Percentiles rank a stretch among this genome's conserved stretches.
Conservation (phyloP, 768 basidiomycete species). For the Boletus vinaceobasis region DNA sequence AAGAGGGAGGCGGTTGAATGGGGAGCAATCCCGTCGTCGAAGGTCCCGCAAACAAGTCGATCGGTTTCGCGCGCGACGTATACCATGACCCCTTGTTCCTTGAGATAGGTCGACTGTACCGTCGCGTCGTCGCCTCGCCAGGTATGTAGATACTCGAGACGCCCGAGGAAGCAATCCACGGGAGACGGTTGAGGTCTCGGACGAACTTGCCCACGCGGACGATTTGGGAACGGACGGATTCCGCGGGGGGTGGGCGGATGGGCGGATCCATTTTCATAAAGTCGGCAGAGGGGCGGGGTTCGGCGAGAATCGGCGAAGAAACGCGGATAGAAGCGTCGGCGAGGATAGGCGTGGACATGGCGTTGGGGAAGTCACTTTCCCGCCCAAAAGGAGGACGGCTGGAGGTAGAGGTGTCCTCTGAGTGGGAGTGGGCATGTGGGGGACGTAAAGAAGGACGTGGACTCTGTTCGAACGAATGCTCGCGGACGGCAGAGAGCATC, state of each 20-base stretch:
- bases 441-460: conserved; percentile 10
- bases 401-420: conserved; percentile 21
- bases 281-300: conserved; percentile 42
- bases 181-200: conserved; percentile 38
- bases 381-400: conserved; percentile 24
- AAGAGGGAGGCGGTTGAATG: conserved; percentile 7
- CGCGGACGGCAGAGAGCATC: conserved; percentile 24
- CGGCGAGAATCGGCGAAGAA: conserved; percentile 38
- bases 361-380: conserved; percentile 22
- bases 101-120: conserved; percentile 27
- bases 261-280: conserved; percentile 49
- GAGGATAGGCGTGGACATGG: conserved; percentile 31
- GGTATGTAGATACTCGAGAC: conserved; percentile 49
- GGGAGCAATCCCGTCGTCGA: conserved; percentile 31
- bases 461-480: conserved; percentile 20
- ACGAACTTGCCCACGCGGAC: conserved; percentile 36
- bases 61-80: conserved; percentile 22
- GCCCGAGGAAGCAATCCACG: conserved; percentile 46
- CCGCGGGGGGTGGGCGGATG: conserved; percentile 37
- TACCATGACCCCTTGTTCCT: conserved; percentile 32
- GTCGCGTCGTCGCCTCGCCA: conserved; percentile 29
- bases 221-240: conserved; percentile 36
- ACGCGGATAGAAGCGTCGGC: conserved; percentile 22
- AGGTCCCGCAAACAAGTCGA: conserved; percentile 32
- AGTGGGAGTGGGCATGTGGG: conserved; percentile 18